Evolutionary conservation across 441 rosid species (phyloP), one percentile per base, ranked within the genome.

Genomic region (Cnidoscolus chayamansa): DNA sequence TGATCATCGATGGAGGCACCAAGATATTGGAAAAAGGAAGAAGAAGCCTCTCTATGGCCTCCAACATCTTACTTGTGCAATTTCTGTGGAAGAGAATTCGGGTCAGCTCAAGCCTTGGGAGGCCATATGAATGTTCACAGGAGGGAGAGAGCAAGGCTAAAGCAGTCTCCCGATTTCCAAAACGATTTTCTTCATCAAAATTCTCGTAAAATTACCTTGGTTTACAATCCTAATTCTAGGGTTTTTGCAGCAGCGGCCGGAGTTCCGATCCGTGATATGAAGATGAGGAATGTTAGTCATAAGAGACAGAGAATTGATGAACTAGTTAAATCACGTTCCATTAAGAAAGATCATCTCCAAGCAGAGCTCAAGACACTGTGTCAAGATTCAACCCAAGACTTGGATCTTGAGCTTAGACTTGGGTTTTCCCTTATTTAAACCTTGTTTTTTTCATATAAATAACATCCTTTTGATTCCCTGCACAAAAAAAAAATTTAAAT

Each of bases 401-500:
- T 60, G 7, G 64, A 60, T 60, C 64, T 60, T 60, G 64, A 60
- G 20, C 64, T 60, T 13, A 60, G 64, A 60, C 64, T 60, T 15
- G 64, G 64, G 0, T 20, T 20, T 20, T 35, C 64, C 20, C 64
- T 60, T 60, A 13, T 32, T 35, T 60, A 60, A 10, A 5, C 1
- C 8, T 0, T 16, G 0, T 4, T 11, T 30, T 25, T 59, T 13
- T 54, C 30, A 1, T 17, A 40, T 40, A 40, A 40, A 40, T 40
- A 40, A 7, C 4, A 40, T 40, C 45, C 45, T 7, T 40, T 4
- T 40, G 0, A 35, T 40, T 40, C 45, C 45, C 45, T 40, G 6
- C 45, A 40, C 25, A 25, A 25, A 25, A 25, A 25, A 25, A 40
- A 40, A 3, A 3, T 6, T 6, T 40, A 35, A 35, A 40, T 40